Evolutionary conservation across 495 filamentous ascomycete species (phyloP), one percentile per base, ranked within the genome.

Genomic region (Chaetomium fimeti): DNA sequence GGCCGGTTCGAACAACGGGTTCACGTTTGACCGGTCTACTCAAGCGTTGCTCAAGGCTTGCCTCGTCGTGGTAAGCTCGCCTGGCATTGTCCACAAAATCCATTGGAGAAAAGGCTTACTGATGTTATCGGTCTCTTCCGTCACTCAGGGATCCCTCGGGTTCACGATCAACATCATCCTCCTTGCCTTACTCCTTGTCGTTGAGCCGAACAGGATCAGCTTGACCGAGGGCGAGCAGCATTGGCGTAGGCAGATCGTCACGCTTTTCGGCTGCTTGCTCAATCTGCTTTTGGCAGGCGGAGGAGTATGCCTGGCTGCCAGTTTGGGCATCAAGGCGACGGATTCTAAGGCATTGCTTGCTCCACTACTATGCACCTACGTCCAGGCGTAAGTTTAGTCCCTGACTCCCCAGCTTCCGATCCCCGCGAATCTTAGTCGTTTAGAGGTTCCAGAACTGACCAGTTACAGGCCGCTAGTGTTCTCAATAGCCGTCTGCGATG

Each of bases 221-320:
- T 57, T 74, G 51, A 73, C 70, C 32, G 71, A 74, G 53, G 72
- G 71, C 27, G 68, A 74, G 62, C 68, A 72, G 32, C 70, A 74
- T 51, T 74, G 69, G 68, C 68, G 72, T 52, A 72, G 66, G 24
- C 71, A 72, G 54, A 48, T 71, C 18, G 61, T 67, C 42, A 72
- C 71, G 20, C 61, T 71, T 36, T 72, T 71, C 40, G 61, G 66
- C 51, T 74, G 68, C 63, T 55, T 68, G 13, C 63, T 66, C 29
- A 74, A 74, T 20, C 42, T 74, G 16, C 53, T 73, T n/a, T 36
- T 74, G 48, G 68, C 68, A 11, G 66, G 65, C 25, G 68, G 66
- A 18, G 72, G 70, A 24, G 52, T 68, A 20, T 65, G 67, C 18
- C 69, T 74, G 4, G 68, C 67, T 6, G 29, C 52, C 36, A 61